Conservation (phyloP, 768 basidiomycete species). For the Tricholoma matsutake region DNA sequence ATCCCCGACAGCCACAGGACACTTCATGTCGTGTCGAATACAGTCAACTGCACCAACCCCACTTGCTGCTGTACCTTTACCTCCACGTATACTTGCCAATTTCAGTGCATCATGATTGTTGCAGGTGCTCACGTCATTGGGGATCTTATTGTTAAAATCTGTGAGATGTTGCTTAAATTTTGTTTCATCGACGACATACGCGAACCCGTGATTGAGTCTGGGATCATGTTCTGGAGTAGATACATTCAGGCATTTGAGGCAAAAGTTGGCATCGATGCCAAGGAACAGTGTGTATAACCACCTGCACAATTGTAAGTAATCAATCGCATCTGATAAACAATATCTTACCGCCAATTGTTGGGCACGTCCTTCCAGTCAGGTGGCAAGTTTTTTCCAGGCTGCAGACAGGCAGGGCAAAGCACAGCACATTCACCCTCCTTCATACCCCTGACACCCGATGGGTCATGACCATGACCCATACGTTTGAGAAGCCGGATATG, state of each 20-base stretch:
- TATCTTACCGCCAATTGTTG: background rate
- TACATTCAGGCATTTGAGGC: conserved; percentile 16
- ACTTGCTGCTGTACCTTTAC: conserved; percentile 14
- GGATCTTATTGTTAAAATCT: too few species aligned
- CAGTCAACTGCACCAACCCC: too few species aligned
- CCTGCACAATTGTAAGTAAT: background rate
- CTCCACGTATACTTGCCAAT: conserved; percentile 6
- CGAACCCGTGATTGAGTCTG: too few species aligned
- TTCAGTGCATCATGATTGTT: too few species aligned
- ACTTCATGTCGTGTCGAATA: conserved; percentile 11
- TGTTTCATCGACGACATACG: too few species aligned
- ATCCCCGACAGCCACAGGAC: conserved; percentile 8
- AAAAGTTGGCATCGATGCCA: too few species aligned
- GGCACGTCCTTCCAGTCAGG: conserved; percentile 15
- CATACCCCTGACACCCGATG: conserved; percentile 12
- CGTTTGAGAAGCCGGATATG: conserved; percentile 19
- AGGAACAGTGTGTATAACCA: too few species aligned
- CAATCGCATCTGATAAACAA: background rate
- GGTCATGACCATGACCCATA: conserved; percentile 16
- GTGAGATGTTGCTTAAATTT: conserved; percentile 10
- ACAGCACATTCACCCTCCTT: conserved; percentile 19
- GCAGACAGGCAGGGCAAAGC: conserved; percentile 25
- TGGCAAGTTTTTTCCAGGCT: conserved; percentile 26
- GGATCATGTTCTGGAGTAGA: conserved; percentile 16
- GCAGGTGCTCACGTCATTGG: too few species aligned